phyloP scores from a whole-genome alignment of 176 grass and related monocot species.

The Musa schizocarpa region DNA sequence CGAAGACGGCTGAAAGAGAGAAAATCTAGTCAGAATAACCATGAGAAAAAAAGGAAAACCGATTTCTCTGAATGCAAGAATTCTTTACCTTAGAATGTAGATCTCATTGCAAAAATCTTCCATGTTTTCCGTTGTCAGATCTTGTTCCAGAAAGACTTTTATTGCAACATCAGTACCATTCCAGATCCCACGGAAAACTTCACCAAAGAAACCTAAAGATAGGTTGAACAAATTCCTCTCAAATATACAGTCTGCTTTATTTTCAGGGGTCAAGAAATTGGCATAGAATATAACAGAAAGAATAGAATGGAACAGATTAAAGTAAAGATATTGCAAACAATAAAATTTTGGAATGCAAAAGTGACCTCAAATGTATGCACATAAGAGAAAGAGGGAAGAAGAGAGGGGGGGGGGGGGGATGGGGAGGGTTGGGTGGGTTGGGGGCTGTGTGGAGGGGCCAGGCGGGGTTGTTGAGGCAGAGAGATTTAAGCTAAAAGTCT shows the following conservation, averaged over 20 bases:
- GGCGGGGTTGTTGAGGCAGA: no score
- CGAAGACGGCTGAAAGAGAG: conserved; percentile 76
- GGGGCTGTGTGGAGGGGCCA: no score
- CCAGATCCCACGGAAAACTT: conserved; percentile 98
- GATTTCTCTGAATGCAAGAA: neutral
- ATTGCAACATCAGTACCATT: conserved; percentile 99
- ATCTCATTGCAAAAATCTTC: conserved; percentile 99
- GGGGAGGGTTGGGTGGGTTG: no score
- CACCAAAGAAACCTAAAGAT: conserved; percentile 81
- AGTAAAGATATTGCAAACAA: no score
- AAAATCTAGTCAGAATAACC: conserved; percentile 29
- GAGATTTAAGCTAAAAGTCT: neutral
- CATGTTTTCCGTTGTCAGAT: conserved; percentile 98
- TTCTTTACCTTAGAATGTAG: conserved; percentile 75
- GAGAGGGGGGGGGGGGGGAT: no score
- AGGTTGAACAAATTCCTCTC: neutral
- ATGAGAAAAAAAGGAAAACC: conserved; percentile 3
- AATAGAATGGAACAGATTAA: neutral
- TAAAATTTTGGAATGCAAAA: no score
- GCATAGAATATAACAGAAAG: neutral
- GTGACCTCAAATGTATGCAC: no score
- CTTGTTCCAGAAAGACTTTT: conserved; percentile 98
- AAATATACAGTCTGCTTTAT: neutral
- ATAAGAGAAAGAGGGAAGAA: no score
- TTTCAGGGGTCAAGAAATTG: neutral